phyloP scores from a whole-genome alignment of 179 eudicot genomes.

The Amaranthus tricolor region DNA sequence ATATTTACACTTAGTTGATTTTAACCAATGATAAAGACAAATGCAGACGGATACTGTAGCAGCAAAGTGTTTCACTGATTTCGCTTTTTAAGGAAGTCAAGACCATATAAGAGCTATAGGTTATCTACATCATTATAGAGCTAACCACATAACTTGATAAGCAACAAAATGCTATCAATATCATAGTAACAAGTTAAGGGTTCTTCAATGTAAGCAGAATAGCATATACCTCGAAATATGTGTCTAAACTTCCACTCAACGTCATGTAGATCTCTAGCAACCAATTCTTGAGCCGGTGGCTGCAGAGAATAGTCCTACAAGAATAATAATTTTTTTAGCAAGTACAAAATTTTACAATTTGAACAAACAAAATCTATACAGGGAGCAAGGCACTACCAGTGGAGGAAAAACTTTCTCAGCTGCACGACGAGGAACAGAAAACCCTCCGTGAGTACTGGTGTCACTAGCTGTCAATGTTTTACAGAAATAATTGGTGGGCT shows the following conservation, averaged over 20 bases:
- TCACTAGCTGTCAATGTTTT: slow-evolving; percentile 94
- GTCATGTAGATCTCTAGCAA: slow-evolving; percentile 98
- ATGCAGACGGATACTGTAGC: not conserved
- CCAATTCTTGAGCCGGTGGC: slow-evolving; percentile 94
- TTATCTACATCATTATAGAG: not conserved
- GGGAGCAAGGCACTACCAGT: slow-evolving; percentile 40
- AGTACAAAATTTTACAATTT: not conserved
- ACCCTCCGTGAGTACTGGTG: slow-evolving; percentile 94
- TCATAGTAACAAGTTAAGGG: not conserved
- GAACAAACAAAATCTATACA: not conserved
- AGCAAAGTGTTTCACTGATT: not conserved
- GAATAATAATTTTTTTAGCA: slow-evolving; percentile 3
- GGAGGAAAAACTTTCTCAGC: slow-evolving; percentile 98
- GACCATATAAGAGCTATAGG: not conserved
- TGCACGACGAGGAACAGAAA: slow-evolving; percentile 97
- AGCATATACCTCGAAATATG: slow-evolving; percentile 76
- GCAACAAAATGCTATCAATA: not conserved
- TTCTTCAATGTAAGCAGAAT: not conserved
- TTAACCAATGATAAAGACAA: not conserved
- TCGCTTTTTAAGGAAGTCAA: not conserved
- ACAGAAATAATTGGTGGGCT: slow-evolving; percentile 91
- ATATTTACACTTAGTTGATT: not conserved
- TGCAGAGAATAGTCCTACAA: slow-evolving; percentile 88
- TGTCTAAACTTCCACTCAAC: slow-evolving; percentile 98
- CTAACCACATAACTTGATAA: not conserved